Evolutionary conservation across 2,329 filamentous ascomycete genomes (phyloP), one percentile per base, ranked within the genome.

Genomic region (Ceratocystis papillata): DNA sequence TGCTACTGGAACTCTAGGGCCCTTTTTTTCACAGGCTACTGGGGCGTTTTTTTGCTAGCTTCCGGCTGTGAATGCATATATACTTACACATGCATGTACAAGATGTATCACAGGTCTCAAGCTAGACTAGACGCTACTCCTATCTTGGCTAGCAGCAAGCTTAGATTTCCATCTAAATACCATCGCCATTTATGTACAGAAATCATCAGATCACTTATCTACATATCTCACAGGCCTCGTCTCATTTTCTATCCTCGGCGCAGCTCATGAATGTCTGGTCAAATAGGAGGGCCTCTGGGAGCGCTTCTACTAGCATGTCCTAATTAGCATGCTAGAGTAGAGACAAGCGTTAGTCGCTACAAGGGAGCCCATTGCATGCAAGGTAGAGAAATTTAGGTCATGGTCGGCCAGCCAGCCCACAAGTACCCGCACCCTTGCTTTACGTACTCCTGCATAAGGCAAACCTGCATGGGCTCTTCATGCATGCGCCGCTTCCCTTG

Each of bases 391-490:
- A 17, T 37, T 33, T n/a, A 59, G 55, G 55, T 59, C 55, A 7
- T 8, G 17, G 55, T 20, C 55, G n/a, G 33, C 55, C 30, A 33
- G 30, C 15, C 15, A 30, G 22, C 8, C 55, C 55, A 59, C 55
- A 59, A 59, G 55, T 59, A 59, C 55, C 25, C 55, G 15, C 55
- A 59, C 17, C 55, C 25, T 30, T 59, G 30, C 30, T 33, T 7
- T 59, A 59, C 55, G 30, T 37, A 37, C 55, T 59, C 55, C 55
- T 59, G 55, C 55, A 59, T 37, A 59, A 59, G 55, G 55, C 55
- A 59, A 59, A 37, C 55, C 20, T 59, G 55, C 55, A 59, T 59
- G 55, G 55, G 55, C 33, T 59, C 55, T 59, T 59, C 28, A 59
- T 59, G 28, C 55, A 59, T 37, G 55, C 55, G 55, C 55, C 55